Base-by-base conservation (phyloP, 176 grass and related monocot species). In the Panicum miliaceum region DNA sequence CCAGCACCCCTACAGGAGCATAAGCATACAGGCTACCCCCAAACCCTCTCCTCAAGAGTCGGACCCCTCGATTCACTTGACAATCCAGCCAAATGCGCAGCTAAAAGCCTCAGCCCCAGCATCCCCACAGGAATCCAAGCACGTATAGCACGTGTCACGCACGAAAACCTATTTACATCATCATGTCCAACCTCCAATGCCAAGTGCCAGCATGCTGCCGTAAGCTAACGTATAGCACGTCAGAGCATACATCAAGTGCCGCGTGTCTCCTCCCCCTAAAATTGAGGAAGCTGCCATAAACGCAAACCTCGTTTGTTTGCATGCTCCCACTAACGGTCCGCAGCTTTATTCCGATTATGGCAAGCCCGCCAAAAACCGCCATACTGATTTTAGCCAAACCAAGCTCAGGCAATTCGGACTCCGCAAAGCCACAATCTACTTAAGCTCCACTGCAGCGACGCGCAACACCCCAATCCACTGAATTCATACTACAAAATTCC, bases 341-440 rank as follows among this genome's bases (percentile, higher is more conserved):
- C 45, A 65, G 63, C 18, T 50, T 35, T 43, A 74, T 74, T 72
- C 69, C 20, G 51, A 23, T 34, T 45, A 34, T n/a, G 69, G 69
- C 69, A 72, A 72, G 69, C n/a, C 23, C 41, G 27, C 25, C 69
- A 27, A 5, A 23, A 42, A 8, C 4, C 2, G 8, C 58, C 41
- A 79, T 12, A 19, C 1, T 8, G 5, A 26, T 16, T 46, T 5
- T 48, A 79, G 19, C 61, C 12, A 37, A 72, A 20, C 32, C 11
- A 65, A 79, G 61, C 18, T 37, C 45, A n/a, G 37, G 5, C 7
- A 47, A 47, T 64, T 50, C 6, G 45, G 29, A 6, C 11, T 37
- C 46, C 19, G 20, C 19, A 81, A 18, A 74, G 46, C 25, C 25
- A 73, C 26, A 75, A 73, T 4, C 71, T 57, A 70, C 77, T 81